These are phyloP conservation scores for Cnidoscolus chayamansa DNA, from an alignment of 441 rosid species.

Conservation along the genomic window DNA sequence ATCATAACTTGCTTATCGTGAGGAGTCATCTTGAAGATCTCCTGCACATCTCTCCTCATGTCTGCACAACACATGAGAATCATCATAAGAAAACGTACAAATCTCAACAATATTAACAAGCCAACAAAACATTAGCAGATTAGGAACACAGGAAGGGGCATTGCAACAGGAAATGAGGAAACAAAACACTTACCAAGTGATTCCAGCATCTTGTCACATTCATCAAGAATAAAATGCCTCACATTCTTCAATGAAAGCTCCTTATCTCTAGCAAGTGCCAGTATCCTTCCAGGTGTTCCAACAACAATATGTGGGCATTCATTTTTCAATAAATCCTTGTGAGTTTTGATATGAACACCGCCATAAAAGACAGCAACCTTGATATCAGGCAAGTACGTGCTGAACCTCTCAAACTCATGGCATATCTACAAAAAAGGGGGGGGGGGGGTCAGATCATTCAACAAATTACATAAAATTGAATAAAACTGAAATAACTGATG, in stretches of 20 bases:
- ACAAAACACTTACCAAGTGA: slow-evolving; percentile 64
- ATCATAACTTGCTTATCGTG: slow-evolving; percentile 99
- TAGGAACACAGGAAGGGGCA: not conserved
- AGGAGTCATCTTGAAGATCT: slow-evolving; percentile 97
- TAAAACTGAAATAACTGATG: too few species aligned
- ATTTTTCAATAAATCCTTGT: slow-evolving; percentile 88
- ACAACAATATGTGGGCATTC: slow-evolving; percentile 99
- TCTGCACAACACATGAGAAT: slow-evolving; percentile 42
- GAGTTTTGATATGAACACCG: slow-evolving; percentile 85
- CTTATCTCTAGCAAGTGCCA: slow-evolving; percentile 86
- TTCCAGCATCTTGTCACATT: slow-evolving; percentile 99
- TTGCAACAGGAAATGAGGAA: not conserved
- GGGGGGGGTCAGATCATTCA: too few species aligned
- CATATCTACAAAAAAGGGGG: slow-evolving; percentile 55
- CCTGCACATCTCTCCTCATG: slow-evolving; percentile 97
- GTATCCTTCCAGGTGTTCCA: slow-evolving; percentile 94
- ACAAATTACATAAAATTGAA: not conserved
- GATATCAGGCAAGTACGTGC: slow-evolving; percentile 79
- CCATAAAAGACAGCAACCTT: slow-evolving; percentile 96
- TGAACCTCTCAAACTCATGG: slow-evolving; percentile 95
- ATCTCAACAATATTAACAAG: not conserved
- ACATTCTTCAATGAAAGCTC: slow-evolving; percentile 96
- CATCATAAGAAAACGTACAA: not conserved
- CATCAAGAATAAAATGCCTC: slow-evolving; percentile 98
- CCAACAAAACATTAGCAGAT: not conserved